phyloP scores from a whole-genome alignment of 2,329 filamentous ascomycete species.

The Talaromyces sp. region DNA sequence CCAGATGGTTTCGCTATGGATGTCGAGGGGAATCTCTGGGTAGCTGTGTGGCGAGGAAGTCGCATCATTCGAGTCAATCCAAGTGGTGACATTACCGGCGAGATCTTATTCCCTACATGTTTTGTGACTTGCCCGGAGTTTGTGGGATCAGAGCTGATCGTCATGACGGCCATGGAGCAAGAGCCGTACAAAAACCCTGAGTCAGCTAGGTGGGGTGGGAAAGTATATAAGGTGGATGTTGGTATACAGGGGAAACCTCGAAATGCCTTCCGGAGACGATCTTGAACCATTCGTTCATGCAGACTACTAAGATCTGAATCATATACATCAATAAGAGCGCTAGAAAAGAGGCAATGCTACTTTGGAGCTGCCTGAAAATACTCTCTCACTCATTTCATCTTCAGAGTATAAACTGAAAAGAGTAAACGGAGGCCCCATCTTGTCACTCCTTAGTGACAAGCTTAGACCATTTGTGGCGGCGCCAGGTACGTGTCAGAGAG shows the following conservation, averaged over 20 bases:
- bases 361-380: neutral
- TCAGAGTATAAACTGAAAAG: neutral
- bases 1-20: conserved; percentile 87
- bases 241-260: conserved; percentile 63
- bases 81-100: conserved; percentile 66
- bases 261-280: conserved; percentile 52
- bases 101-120: conserved; percentile 71
- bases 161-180: conserved; percentile 73
- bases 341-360: neutral
- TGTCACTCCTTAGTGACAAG: neutral
- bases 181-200: conserved; percentile 60
- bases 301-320: neutral
- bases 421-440: neutral
- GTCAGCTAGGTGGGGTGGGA: conserved; percentile 64
- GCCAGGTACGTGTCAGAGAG: neutral
- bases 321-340: neutral
- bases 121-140: conserved; percentile 81
- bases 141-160: conserved; percentile 68
- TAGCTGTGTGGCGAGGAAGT: conserved; percentile 75
- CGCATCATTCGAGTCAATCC: conserved; percentile 72
- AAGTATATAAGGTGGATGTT: conserved; percentile 73
- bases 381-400: neutral
- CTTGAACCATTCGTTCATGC: neutral
- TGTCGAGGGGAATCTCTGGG: conserved; percentile 81
- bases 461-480: neutral